Base-by-base conservation (phyloP, 1,139 yeast genomes). In the Kazachstania sp. region DNA sequence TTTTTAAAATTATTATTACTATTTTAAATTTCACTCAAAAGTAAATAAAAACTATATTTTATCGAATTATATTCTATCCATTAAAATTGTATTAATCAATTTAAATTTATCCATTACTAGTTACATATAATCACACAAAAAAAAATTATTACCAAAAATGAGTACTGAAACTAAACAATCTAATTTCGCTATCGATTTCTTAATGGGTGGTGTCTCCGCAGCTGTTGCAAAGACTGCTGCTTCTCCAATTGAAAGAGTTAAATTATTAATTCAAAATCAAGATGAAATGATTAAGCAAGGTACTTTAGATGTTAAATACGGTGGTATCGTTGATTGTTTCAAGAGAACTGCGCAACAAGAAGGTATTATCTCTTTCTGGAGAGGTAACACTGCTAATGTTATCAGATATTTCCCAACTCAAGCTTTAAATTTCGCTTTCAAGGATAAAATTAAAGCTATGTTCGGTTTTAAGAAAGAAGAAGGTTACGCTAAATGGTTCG, bases 201-300 rank as follows among this genome's bases (percentile, higher is more conserved):
- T 51, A 29, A 51, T 51, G 54, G 54, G 54, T 45, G 54, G 54
- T 48, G 50, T 51, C 12, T 49, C 52, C 13, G 54, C 54, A 11
- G 54, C 54, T 15, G 45, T 51, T 15, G 54, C 54, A 2, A 51
- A 51, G 49, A 51, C 54, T 9, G 51, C 49, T 20, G 54, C 54
- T 13, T 46, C 54, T 6, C 54, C 54, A 15, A 51, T 51, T 39
- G 54, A 51, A 44, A 49, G 54, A 48, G 54, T 51, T 31, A 51
- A 51, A 41, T 31, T 51, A 31, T 41, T 51, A 26, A 51, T 51
- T 39, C 54, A 51, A 44, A 51, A 51, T 37, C 54, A 51, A 43
- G 47, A 49, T 41, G 54, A 51, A 48, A 51, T 51, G 54, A 19
- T 49, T 12, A 51, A 51, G 31, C 52, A 51, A 45, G 52, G 52